phyloP scores from a whole-genome alignment of 306 rosid species.

The Fagus sylvatica region DNA sequence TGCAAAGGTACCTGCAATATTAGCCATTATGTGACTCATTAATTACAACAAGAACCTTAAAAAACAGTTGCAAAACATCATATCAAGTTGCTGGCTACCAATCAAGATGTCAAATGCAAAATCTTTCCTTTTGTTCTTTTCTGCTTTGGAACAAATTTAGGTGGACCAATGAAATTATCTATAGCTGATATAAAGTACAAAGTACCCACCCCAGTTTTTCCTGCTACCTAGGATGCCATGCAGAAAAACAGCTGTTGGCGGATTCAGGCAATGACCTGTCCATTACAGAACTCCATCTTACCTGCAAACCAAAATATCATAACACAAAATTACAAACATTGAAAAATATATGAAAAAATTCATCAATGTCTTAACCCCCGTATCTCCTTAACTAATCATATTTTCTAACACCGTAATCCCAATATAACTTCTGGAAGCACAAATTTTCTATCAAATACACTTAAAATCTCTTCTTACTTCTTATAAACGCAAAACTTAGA shows the following conservation, averaged over 20 bases:
- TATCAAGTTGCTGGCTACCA: neutral
- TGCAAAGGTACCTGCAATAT: conserved; percentile 80
- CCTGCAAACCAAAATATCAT: conserved; percentile 44
- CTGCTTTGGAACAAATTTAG: neutral
- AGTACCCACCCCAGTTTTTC: conserved; percentile 87
- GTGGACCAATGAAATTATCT: neutral
- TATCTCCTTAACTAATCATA: neutral
- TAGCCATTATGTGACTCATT: conserved; percentile 10
- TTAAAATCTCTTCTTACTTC: too few species aligned
- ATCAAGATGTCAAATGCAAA: neutral
- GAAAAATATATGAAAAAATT: neutral
- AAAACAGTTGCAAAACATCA: neutral
- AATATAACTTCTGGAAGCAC: neutral
- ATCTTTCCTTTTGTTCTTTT: neutral
- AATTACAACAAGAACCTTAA: neutral
- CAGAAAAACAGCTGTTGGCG: conserved; percentile 92
- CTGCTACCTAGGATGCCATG: conserved; percentile 92
- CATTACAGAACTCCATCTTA: conserved; percentile 80
- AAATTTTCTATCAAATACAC: too few species aligned
- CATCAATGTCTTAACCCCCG: neutral
- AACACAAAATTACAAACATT: conserved; percentile 14
- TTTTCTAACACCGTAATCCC: neutral
- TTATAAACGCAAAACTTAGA: neutral
- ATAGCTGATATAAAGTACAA: neutral
- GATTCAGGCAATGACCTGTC: conserved; percentile 63